phyloP scores from a whole-genome alignment of 129 eudicot species.

The Dittrichia graveolens region DNA sequence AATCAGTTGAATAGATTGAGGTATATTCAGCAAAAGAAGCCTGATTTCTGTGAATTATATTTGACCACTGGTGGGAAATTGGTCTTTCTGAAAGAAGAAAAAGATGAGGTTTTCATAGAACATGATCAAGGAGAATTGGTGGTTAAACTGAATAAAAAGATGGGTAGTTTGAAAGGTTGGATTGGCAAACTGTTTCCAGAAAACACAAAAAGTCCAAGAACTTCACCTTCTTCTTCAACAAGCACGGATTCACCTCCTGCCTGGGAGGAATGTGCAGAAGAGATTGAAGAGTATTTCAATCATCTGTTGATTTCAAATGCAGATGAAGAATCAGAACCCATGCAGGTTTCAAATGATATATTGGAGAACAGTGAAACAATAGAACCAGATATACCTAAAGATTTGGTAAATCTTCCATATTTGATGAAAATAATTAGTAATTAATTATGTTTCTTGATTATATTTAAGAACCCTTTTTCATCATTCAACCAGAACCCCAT shows the following conservation, averaged over 20 bases:
- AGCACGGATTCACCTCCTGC: conserved; percentile 36
- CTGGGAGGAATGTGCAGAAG: conserved; percentile 64
- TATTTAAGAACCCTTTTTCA: conserved; percentile 1
- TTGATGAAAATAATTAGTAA: background rate
- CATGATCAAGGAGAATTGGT: conserved; percentile 57
- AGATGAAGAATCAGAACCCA: conserved; percentile 36
- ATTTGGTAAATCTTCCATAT: conserved; percentile 41
- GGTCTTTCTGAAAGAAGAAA: conserved; percentile 55
- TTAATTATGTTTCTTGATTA: background rate
- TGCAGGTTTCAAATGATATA: conserved; percentile 23
- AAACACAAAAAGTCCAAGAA: conserved; percentile 32
- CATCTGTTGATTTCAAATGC: conserved; percentile 41
- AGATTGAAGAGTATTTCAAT: conserved; percentile 59
- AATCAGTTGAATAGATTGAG: conserved; percentile 44
- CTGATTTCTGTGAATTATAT: conserved; percentile 66
- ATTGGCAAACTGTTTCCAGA: conserved; percentile 56
- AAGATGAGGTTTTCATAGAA: conserved; percentile 48
- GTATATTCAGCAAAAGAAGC: conserved; percentile 55
- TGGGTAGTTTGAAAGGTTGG: conserved; percentile 56
- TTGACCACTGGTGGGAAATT: conserved; percentile 61
- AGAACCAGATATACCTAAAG: conserved; percentile 37
- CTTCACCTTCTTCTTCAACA: conserved; percentile 46
- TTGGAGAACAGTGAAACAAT: conserved; percentile 12
- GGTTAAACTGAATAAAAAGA: conserved; percentile 44
- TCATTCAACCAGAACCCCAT: conserved; percentile 37